phyloP scores from a whole-genome alignment of 768 basidiomycete species.

The Favolaschia claudopus region DNA sequence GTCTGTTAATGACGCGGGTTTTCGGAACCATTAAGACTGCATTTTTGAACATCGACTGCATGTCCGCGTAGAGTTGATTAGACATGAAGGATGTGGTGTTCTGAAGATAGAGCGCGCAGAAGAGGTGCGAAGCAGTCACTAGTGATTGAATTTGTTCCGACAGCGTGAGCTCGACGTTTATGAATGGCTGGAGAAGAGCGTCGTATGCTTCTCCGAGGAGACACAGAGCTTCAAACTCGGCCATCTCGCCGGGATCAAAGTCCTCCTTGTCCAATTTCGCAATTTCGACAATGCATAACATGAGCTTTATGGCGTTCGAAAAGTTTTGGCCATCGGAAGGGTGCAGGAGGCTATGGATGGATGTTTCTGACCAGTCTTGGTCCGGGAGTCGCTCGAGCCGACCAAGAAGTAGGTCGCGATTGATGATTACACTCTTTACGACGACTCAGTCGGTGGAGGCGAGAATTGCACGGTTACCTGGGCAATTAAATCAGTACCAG shows the following conservation, averaged over 20 bases:
- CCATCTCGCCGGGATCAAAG: too few relatives aligned
- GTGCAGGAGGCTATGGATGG: not conserved
- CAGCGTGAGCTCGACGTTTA: conserved; percentile 8
- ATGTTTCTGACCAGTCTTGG: conserved; percentile 29
- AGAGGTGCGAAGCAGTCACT: not conserved
- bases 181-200: conserved; percentile 11
- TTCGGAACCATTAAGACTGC: conserved; percentile 18
- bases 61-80: conserved; percentile 26
- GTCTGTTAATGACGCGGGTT: conserved; percentile 2
- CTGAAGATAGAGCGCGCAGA: conserved; percentile 1
- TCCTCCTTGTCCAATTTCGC: too few relatives aligned
- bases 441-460: too few relatives aligned
- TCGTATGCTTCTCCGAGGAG: conserved; percentile 36
- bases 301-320: too few relatives aligned
- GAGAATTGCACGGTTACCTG: too few relatives aligned
- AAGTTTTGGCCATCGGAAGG: too few relatives aligned
- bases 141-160: too few relatives aligned
- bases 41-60: conserved; percentile 27
- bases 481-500: too few relatives aligned
- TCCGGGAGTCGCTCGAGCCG: not conserved
- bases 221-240: conserved; percentile 23
- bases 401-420: too few relatives aligned
- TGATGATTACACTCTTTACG: too few relatives aligned
- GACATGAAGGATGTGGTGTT: conserved; percentile 19
- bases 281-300: too few relatives aligned